Evolutionary conservation across 2,329 filamentous ascomycete species (phyloP).

Genomic region (Aaosphaeria pasadenensis): DNA sequence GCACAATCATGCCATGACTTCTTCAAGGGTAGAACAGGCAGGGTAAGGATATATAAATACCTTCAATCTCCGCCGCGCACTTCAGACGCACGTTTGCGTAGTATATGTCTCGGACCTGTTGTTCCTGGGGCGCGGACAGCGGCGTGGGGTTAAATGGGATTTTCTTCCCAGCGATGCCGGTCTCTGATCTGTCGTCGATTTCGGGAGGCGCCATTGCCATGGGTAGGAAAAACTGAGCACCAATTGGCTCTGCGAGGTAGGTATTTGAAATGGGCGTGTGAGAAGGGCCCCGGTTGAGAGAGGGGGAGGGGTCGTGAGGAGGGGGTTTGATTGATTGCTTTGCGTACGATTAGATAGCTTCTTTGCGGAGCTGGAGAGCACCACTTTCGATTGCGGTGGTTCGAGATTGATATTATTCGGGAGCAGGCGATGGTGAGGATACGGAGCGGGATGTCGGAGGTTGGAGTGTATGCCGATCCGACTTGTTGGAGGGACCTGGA

Average conservation of each 20-base stretch:
- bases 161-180: slow-evolving; percentile 3
- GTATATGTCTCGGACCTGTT: slow-evolving; percentile 74
- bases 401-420: slow-evolving; percentile 7
- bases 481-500: neutral
- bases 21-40: neutral
- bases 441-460: slow-evolving; percentile 2
- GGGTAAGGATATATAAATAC: slow-evolving; percentile 23
- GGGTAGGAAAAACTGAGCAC: neutral
- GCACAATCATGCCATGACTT: no score
- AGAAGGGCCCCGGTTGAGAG: no score
- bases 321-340: no score
- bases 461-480: neutral
- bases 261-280: no score
- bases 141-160: slow-evolving; percentile 54
- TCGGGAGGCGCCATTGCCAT: slow-evolving; percentile 2
- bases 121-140: slow-evolving; percentile 64
- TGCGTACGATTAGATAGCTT: neutral
- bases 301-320: no score
- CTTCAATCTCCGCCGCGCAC: slow-evolving; percentile 63
- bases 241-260: no score
- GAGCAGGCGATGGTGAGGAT: slow-evolving; percentile 2
- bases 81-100: slow-evolving; percentile 78
- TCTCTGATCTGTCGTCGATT: neutral
- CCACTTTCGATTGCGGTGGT: slow-evolving; percentile 4
- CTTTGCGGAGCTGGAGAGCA: slow-evolving; percentile 4